phyloP scores from a whole-genome alignment of 2,329 filamentous ascomycete species.

The Metarhizium guizhouense region DNA sequence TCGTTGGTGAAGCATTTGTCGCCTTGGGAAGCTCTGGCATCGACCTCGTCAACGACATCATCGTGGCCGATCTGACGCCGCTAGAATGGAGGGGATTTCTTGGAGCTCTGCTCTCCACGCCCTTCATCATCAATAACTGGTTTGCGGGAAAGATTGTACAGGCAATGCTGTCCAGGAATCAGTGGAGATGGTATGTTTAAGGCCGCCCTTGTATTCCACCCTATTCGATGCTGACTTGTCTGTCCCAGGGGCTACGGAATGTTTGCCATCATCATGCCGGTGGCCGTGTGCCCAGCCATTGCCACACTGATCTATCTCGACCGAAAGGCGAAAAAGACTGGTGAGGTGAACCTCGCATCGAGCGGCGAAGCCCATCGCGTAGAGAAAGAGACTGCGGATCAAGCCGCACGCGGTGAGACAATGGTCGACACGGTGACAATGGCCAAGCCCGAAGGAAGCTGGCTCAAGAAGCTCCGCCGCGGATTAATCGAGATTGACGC shows the following conservation, averaged over 20 bases:
- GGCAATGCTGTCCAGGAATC: constrained; percentile 22
- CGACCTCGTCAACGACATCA: constrained; percentile 52
- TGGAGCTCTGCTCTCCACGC: constrained; percentile 16
- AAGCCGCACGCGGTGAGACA: constrained; percentile 4
- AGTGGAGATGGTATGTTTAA: constrained; percentile 16
- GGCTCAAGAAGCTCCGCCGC: constrained; percentile 12
- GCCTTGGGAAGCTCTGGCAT: constrained; percentile 49
- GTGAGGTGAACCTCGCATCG: constrained; percentile 30
- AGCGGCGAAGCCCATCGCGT: constrained; percentile 26
- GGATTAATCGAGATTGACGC: constrained; percentile 34
- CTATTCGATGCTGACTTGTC: background rate
- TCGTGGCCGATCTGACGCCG: constrained; percentile 52
- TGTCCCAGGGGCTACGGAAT: constrained; percentile 48
- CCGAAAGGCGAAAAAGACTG: constrained; percentile 43
- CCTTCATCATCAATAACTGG: constrained; percentile 28
- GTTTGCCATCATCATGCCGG: constrained; percentile 50
- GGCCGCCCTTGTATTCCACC: background rate
- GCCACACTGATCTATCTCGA: constrained; percentile 46
- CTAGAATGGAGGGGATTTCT: constrained; percentile 30
- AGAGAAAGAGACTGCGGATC: constrained; percentile 10
- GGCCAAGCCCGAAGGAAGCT: constrained; percentile 12
- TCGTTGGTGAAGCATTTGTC: constrained; percentile 49
- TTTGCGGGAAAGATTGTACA: constrained; percentile 31
- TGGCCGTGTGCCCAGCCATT: constrained; percentile 45
- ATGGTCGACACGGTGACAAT: background rate